Base-by-base conservation (phyloP, 495 filamentous ascomycete species). In the Ascodesmis nigricans region DNA sequence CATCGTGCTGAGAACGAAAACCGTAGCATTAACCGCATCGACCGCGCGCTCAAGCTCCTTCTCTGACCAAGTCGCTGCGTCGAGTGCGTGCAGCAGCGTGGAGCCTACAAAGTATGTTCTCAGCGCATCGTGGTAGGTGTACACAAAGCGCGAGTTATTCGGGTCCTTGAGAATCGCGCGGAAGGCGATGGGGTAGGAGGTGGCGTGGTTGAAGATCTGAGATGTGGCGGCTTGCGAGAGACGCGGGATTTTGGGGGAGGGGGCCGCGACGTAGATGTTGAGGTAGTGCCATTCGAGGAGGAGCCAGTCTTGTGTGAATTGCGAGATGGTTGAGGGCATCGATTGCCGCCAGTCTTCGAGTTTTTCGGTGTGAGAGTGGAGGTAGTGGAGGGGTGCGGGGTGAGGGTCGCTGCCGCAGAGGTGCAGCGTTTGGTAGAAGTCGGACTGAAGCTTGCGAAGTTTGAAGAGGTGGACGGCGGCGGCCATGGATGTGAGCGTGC, bases 231-330 rank as follows among this genome's bases (percentile, higher is more conserved):
- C 77, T 8, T 71, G 61, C 18, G 64, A 66, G 17, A 75, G 60
- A 0, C 59, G 54, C 3, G 73, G 69, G n/a, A 68, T 62, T 42
- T 70, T 59, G 3, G 70, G 64, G 15, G 70, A 74, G 1, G 80
- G 76, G 1, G 80, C 78, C 5, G 91, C 59, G 36, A 80, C 71
- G 52, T 87, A 76, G 29, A 90, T 69, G 39, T 72, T 81, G 42
- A 74, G 78, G 53, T 87, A 93, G 7, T 81, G 62, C 35, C 80
- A 53, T 54, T 93, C 83, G 10, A 87, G 63, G 33, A 78, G 68
- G 39, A 90, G 75, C 38, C 78, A 65, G 22, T 73, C 64, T 9
- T 67, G 63, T 41, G 77, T 67, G 38, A 61, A 61, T 2, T 57
- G 50, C 7, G 69, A 63, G 4, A 72, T 59, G 14, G 61, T 57